phyloP scores from a whole-genome alignment of 2,329 filamentous ascomycete genomes.

The Epichloe festucae region DNA sequence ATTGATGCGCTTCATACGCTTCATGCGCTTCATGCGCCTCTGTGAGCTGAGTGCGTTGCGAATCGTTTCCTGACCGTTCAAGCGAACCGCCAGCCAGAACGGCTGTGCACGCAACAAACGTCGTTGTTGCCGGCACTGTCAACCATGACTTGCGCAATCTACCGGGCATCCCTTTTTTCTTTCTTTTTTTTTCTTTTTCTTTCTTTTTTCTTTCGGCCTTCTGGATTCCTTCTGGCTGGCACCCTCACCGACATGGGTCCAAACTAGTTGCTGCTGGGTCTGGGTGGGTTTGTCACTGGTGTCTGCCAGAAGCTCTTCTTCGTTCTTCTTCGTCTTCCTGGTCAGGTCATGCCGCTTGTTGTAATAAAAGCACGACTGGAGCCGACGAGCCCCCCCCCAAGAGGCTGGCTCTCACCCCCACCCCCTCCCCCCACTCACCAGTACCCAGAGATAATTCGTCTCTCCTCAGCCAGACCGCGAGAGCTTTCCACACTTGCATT shows the following conservation, averaged over 20 bases:
- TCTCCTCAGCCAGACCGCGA: neutral
- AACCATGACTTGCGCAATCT: no score
- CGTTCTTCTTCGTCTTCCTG: neutral
- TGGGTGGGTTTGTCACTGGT: neutral
- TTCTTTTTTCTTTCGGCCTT: no score
- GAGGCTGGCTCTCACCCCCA: no score
- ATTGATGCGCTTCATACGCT: neutral
- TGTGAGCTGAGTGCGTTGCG: neutral
- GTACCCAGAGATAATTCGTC: neutral
- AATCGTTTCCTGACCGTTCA: neutral
- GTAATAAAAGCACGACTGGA: neutral
- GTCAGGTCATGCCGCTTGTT: neutral
- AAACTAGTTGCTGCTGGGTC: neutral
- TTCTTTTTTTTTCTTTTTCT: no score
- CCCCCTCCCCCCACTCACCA: no score
- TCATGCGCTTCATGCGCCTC: neutral
- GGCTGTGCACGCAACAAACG: neutral
- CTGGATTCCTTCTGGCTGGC: neutral
- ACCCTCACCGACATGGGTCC: neutral
- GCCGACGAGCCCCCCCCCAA: neutral
- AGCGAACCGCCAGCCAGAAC: neutral
- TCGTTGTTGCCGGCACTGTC: neutral
- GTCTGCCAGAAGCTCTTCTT: neutral
- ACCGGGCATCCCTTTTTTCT: neutral
- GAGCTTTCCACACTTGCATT: neutral